Evolutionary conservation across 176 grass and related monocot genomes (phyloP).

Genomic region (Thinopyrum elongatum): DNA sequence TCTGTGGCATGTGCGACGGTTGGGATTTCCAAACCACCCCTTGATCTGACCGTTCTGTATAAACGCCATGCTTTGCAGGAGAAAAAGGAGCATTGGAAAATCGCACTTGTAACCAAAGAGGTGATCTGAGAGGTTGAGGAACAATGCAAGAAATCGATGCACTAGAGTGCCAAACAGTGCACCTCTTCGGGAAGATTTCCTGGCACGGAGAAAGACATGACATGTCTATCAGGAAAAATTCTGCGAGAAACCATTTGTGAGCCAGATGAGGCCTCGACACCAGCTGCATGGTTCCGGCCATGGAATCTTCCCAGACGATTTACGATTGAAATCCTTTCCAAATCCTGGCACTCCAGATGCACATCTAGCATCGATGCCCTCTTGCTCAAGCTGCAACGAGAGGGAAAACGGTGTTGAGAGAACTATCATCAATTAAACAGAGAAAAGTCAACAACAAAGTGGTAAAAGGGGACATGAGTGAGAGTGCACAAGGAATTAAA

Average conservation of each 20-base stretch:
- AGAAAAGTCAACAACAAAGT: conserved; percentile 8
- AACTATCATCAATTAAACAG: not conserved
- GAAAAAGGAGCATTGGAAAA: conserved; percentile 31
- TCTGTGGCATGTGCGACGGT: conserved; percentile 28
- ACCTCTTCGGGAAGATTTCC: conserved; percentile 78
- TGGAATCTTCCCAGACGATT: conserved; percentile 92
- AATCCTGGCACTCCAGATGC: conserved; percentile 86
- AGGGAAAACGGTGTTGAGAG: conserved; percentile 20
- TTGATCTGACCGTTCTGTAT: conserved; percentile 30
- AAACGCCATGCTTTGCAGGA: conserved; percentile 54
- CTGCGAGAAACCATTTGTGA: conserved; percentile 44
- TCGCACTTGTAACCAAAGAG: conserved; percentile 7
- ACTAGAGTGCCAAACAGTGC: conserved; percentile 68
- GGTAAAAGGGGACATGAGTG: not conserved
- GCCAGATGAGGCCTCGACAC: conserved; percentile 43
- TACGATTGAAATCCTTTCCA: conserved; percentile 89
- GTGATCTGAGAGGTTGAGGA: conserved; percentile 12
- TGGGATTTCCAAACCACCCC: conserved; percentile 30
- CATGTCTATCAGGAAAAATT: conserved; percentile 72
- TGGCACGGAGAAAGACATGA: conserved; percentile 62
- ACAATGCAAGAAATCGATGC: conserved; percentile 34
- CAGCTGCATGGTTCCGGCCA: conserved; percentile 57
- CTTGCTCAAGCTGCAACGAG: conserved; percentile 75
- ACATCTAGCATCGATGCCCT: conserved; percentile 74
- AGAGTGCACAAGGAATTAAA: conserved; percentile 8